Evolutionary conservation across 148 eudicot genomes (phyloP), one percentile per base, ranked within the genome.

Genomic region (Cornus suecica): DNA sequence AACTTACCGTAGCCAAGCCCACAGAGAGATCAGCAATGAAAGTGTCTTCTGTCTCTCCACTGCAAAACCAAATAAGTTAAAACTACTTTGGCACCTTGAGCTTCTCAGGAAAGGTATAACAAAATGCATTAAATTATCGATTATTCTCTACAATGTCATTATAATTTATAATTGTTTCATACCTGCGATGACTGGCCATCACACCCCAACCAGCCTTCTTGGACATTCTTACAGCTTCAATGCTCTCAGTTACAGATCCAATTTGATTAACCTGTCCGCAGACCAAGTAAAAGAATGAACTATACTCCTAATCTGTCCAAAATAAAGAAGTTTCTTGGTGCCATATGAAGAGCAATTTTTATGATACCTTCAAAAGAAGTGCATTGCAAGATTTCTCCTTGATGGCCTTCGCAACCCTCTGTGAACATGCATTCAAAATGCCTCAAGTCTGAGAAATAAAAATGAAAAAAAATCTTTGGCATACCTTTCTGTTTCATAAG

Each of bases 21-120:
- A 95, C 99, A 31, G 99, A 81, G 62, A 95, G 97, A 79, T 95
- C 99, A 80, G 99, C 99, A 79, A 95, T 92, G 90, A 95, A 95
- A 68, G 97, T 92, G 83, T 95, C 99, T 74, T 95, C 99, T 0
- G 99, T 95, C 72, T 95, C 97, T 66, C 99, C 99, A 89, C 99
- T 95, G 81, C 82, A 83, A n/a, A n/a, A 74, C 62, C 37, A 62
- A 68, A 56, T 6, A 52, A 32, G 23, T 66, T 4, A 15, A 15
- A 64, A 68, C 13, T 78, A 37, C 16, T 52, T 66, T 10, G 52
- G 48, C 54, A 63, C 60, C 62, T 78, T 56, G 37, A 73, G 60
- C 71, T n/a, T 65, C n/a, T 10, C 18, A 72, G 20, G 24, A 28
- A 11, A 15, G 22, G 10, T 2, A n/a, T 31, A 30, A 64, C 22